Evolutionary conservation across 768 basidiomycete species (phyloP), one percentile per base, ranked within the genome.

Genomic region (Auricularia sp.): DNA sequence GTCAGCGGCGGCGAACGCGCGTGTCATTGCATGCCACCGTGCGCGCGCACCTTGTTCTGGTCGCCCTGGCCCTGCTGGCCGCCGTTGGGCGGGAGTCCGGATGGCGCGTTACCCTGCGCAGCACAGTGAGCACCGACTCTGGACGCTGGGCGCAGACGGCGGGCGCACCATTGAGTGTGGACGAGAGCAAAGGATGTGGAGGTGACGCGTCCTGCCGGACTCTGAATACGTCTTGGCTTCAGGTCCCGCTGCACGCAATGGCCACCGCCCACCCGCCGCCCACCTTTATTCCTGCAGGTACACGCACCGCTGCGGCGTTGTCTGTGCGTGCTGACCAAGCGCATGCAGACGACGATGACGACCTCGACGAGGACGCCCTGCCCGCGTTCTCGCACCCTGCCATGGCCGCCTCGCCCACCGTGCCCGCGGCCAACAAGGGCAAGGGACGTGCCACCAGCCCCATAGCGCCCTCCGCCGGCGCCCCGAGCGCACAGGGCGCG

Each of bases 311-410:
- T 33, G 33, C 21, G 18, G 11, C 21, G 56, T 16, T 37, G 6
- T 36, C 51, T 56, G 34, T 21, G 37, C 24, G 39, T 21, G 37
- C 18, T n/a, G 33, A 56, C 39, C 8, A 34, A 35, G 33, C 45
- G 39, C 39, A 64, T 75, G 66, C 71, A 75, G 89, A 91, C 69
- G 88, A 90, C 66, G 90, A 92, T 54, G 91, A 91, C 67, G 91
- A 94, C 74, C 73, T 92, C 59, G 85, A 92, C 74, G 92, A 94
- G 71, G 87, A 88, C 61, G 78, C 82, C 74, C 90, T 94, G 64
- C 91, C 92, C 14, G 84, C 87, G 10, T 92, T 90, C 79, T 80
- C 88, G 5, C 84, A 86, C 72, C 88, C 89, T 37, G 72, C 79
- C 51, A 74, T 85, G 65, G 75, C 79, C 18, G 64, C 75, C 18